phyloP scores from a whole-genome alignment of 2,329 filamentous ascomycete species.

The Didymella lethalis region DNA sequence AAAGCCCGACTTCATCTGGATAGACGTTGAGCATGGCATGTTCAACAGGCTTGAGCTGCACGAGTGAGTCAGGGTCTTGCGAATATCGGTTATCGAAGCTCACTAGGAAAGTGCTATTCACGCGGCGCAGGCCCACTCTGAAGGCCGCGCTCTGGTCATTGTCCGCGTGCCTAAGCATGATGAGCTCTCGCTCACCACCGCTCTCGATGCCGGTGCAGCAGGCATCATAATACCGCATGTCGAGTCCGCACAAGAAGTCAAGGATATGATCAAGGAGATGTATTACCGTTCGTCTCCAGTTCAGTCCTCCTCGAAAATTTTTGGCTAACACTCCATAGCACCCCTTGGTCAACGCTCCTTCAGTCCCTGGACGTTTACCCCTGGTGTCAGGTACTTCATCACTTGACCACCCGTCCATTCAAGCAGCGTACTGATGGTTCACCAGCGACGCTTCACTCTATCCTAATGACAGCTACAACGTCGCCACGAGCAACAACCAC shows the following conservation, averaged over 20 bases:
- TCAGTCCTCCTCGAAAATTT: not conserved
- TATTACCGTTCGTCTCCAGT: conserved; percentile 25
- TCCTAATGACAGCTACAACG: conserved; percentile 36
- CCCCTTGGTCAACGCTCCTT: conserved; percentile 37
- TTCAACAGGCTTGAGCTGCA: conserved; percentile 36
- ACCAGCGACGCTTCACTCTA: conserved; percentile 27
- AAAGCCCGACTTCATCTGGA: conserved; percentile 40
- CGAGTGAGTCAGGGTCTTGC: conserved; percentile 25
- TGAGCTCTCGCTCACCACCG: conserved; percentile 33
- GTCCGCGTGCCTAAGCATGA: conserved; percentile 39
- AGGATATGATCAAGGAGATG: conserved; percentile 34
- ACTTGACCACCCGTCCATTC: not conserved
- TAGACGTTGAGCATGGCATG: conserved; percentile 42
- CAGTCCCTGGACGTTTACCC: conserved; percentile 39
- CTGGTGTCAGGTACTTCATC: conserved; percentile 19
- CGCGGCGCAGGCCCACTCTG: conserved; percentile 38
- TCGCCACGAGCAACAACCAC: conserved; percentile 36
- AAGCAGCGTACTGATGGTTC: not conserved
- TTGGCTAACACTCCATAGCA: conserved; percentile 3
- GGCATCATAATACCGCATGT: conserved; percentile 37
- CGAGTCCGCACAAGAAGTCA: conserved; percentile 36
- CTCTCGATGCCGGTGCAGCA: conserved; percentile 36
- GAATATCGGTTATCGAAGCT: not conserved
- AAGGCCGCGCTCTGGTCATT: conserved; percentile 34
- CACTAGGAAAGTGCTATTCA: conserved; percentile 31